These are phyloP conservation scores for Metarhizium rileyi DNA, from an alignment of 2,329 filamentous ascomycete genomes.

Conservation along the genomic window DNA sequence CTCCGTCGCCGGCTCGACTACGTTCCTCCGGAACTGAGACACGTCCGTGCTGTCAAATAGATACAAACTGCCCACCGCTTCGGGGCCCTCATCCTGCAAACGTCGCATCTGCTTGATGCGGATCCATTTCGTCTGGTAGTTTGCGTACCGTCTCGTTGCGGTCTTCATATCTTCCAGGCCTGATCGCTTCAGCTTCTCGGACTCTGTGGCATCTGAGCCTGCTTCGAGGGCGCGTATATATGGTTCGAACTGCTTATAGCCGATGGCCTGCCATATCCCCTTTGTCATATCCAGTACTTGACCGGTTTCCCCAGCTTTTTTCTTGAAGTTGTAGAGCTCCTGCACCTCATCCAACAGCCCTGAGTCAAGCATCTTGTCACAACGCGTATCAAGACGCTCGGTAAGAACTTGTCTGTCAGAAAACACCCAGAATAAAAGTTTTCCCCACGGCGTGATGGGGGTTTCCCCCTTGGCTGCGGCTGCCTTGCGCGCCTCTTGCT, in stretches of 20 bases:
- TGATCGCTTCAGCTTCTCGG: constrained; percentile 44
- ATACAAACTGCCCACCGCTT: constrained; percentile 52
- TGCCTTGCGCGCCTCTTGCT: constrained; percentile 49
- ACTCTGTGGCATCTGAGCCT: constrained; percentile 20
- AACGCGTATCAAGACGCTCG: constrained; percentile 61
- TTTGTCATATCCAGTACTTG: constrained; percentile 57
- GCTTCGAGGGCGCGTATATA: constrained; percentile 47
- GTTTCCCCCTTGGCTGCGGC: constrained; percentile 14
- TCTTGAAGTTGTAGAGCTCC: constrained; percentile 34
- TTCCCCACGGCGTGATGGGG: constrained; percentile 31
- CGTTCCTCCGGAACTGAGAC: constrained; percentile 48
- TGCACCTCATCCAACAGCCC: constrained; percentile 41
- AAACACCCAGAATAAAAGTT: constrained; percentile 82
- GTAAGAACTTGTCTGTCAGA: constrained; percentile 59
- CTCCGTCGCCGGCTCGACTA: constrained; percentile 53
- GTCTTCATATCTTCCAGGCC: constrained; percentile 69
- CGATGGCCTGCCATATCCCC: constrained; percentile 95
- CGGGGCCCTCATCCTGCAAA: constrained; percentile 43
- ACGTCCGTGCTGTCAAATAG: constrained; percentile 72
- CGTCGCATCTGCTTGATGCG: constrained; percentile 68
- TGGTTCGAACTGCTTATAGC: constrained; percentile 80
- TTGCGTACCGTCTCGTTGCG: constrained; percentile 81
- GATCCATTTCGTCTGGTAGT: constrained; percentile 79
- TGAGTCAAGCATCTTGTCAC: constrained; percentile 69
- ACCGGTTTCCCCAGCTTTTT: constrained; percentile 29